Base-by-base conservation (phyloP, 805 yeast genomes). In the Starmerella riodocensis region DNA sequence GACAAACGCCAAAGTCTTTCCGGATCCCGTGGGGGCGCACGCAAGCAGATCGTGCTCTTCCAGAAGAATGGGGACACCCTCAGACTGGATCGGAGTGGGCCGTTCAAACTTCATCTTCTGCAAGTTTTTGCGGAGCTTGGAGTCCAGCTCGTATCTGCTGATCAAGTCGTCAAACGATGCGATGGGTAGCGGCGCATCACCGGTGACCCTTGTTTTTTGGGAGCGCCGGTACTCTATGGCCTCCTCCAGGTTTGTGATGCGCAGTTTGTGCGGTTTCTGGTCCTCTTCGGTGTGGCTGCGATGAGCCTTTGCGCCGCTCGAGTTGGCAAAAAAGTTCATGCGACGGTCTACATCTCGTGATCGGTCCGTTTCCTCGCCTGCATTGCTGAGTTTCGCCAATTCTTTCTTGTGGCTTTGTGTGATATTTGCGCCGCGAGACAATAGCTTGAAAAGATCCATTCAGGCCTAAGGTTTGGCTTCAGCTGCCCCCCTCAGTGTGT, bases 21-120 rank as follows among this genome's bases (percentile, higher is more conserved):
- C 98, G 4, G 96, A 84, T 51, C 98, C 98, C 1, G 98, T 91
- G 34, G 97, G 97, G 0, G 97, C 96, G 67, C 95, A 83, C 1
- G 94, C 93, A 31, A 91, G 65, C 25, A 91, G 57, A 55, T 88
- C 96, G 43, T 93, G 71, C 22, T 66, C 69, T 38, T 72, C 67
- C 38, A 84, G 61, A 12, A 82, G 61, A 8, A 74, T 64, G 2
- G 98, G 96, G 30, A 91, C 76, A 2, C 85, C 74, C 58, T 91
- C 96, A 45, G 84, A 72, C 61, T 91, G 99, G 51, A 91, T 82
- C 3, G 96, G 77, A 0, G 98, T 88, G 5, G 98, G 97, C 46
- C 76, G 81, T 1, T 75, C 70, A 54, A 86, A 86, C 37, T 75
- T 79, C 33, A 77, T 71, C 9, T 72, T 71, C 17, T 76, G 64